A percentile compares a stretch with the other conserved stretches of the same genome.
These are phyloP conservation scores for Chiua virens DNA, from an alignment of 768 basidiomycete genomes.

Conservation along the genomic window DNA sequence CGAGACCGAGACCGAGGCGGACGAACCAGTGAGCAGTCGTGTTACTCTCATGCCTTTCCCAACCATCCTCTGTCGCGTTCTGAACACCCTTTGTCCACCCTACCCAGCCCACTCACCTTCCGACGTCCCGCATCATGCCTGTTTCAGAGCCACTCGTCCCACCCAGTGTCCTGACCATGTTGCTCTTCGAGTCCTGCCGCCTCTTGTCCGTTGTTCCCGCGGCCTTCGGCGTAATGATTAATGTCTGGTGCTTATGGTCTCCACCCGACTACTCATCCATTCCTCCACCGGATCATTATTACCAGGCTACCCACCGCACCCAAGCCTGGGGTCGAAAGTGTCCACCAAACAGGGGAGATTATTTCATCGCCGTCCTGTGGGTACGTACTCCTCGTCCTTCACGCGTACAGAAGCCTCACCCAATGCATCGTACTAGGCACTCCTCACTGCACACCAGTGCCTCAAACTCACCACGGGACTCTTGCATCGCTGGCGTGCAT, in stretches of 20 bases:
- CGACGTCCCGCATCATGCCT: conserved; percentile 63
- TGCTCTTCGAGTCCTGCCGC: conserved; percentile 71
- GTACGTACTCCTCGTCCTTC: conserved; percentile 36
- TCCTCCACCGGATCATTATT: background rate
- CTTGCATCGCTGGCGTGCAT: conserved; percentile 84
- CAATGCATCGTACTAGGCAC: conserved; percentile 46
- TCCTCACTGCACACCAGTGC: conserved; percentile 88
- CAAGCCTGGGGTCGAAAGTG: conserved; percentile 31
- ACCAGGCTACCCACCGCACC: background rate
- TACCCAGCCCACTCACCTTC: conserved; percentile 59
- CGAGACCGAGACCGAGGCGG: conserved; percentile 78
- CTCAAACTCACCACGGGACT: conserved; percentile 86
- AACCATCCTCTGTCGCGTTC: conserved; percentile 2
- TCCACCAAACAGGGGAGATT: conserved; percentile 60
- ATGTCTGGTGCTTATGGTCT: conserved; percentile 51
- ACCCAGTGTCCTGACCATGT: conserved; percentile 47
- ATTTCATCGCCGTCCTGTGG: conserved; percentile 69
- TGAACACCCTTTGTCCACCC: conserved; percentile 1
- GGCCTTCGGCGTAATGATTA: conserved; percentile 61
- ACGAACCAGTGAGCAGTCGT: conserved; percentile 60
- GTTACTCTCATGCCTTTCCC: background rate
- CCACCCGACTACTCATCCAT: conserved; percentile 38
- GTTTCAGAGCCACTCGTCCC: conserved; percentile 51
- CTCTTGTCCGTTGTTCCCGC: conserved; percentile 74
- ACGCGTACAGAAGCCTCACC: background rate